Evolutionary conservation across 441 rosid genomes (phyloP), one percentile per base, ranked within the genome.

Genomic region (Jatropha podagrica): DNA sequence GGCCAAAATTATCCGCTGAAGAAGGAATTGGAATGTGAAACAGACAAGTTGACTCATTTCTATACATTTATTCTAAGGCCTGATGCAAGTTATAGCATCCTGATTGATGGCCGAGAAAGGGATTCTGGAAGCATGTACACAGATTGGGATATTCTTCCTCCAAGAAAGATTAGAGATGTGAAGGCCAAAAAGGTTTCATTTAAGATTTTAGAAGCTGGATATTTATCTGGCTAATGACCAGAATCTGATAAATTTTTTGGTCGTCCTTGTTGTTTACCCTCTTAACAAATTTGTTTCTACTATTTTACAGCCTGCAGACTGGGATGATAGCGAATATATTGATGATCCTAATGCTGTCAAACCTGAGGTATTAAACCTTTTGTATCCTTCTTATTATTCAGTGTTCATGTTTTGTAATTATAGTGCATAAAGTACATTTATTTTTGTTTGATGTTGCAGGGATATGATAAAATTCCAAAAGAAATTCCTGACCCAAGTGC

Each of bases 131-230:
- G 95, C 90, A 83, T 95, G 94, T 93, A 95, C 81, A 83, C 89
- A 18, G 97, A 95, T 70, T 95, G 98, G 98, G 97, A 93, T 75
- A 95, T 95, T 73, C 97, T 95, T 83, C 99, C 99, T 65, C 99
- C 99, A 0, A 86, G 73, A 44, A 77, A 77, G 72, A 66, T 77
- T 48, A 77, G 67, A 72, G 76, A 72, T n/a, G 66, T 61, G 68
- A 72, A 77, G 55, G 80, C 80, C 13, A 72, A 72, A 77, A 77
- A 77, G 80, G 80, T 77, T 65, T 48, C 49, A 44, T 65, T 71
- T 75, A 38, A 18, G 27, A 3, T 38, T 59, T 69, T 27, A 38
- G 10, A 54, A 52, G 15, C 27, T 68, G 40, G 11, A 61, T 4
- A 14, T 15, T 27, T 44, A 7, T 14, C 44, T 38, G 20, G 66